Percentiles rank a stretch among this genome's conserved stretches.
These are phyloP conservation scores for Tinospora cordifolia DNA, from an alignment of 164 flowering plant species.

Conservation along the genomic window DNA sequence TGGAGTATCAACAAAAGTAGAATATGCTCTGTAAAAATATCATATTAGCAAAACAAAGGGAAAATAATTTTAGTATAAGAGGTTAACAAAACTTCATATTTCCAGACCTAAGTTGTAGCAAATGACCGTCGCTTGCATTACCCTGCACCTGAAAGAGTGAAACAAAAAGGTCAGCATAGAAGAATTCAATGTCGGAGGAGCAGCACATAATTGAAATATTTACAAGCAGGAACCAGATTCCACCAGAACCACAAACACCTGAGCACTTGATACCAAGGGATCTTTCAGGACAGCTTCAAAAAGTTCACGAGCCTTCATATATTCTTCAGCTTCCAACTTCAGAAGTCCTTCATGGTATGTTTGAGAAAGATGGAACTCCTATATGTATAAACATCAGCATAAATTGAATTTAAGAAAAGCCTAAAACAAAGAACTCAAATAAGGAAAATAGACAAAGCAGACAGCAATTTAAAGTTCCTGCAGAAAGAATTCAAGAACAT, in stretches of 20 bases:
- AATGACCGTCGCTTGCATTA: slow-evolving; percentile 64
- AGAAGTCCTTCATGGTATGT: slow-evolving; percentile 86
- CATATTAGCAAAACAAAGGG: neutral
- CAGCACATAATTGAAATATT: neutral
- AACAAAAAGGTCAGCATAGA: neutral
- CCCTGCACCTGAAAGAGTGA: slow-evolving; percentile 46
- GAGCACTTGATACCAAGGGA: slow-evolving; percentile 62
- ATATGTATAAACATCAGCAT: neutral
- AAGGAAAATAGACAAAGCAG: neutral
- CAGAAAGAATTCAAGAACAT: too few relatives aligned
- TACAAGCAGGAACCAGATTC: neutral
- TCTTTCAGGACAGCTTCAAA: slow-evolving; percentile 77
- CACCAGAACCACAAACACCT: slow-evolving; percentile 32
- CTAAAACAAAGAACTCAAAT: neutral
- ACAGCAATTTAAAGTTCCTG: too few relatives aligned
- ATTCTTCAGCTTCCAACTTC: slow-evolving; percentile 77
- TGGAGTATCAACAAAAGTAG: neutral
- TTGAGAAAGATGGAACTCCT: slow-evolving; percentile 94
- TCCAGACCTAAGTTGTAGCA: slow-evolving; percentile 77
- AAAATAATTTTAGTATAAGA: neutral
- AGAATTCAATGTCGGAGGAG: neutral
- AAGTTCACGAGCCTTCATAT: slow-evolving; percentile 68
- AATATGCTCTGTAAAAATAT: neutral
- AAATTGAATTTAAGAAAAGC: neutral
- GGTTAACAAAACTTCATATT: neutral